A percentile compares a stretch with the other conserved stretches of the same genome.
phyloP scores from a whole-genome alignment of 2,329 filamentous ascomycete genomes.

The Ophiostoma fasciatum region DNA sequence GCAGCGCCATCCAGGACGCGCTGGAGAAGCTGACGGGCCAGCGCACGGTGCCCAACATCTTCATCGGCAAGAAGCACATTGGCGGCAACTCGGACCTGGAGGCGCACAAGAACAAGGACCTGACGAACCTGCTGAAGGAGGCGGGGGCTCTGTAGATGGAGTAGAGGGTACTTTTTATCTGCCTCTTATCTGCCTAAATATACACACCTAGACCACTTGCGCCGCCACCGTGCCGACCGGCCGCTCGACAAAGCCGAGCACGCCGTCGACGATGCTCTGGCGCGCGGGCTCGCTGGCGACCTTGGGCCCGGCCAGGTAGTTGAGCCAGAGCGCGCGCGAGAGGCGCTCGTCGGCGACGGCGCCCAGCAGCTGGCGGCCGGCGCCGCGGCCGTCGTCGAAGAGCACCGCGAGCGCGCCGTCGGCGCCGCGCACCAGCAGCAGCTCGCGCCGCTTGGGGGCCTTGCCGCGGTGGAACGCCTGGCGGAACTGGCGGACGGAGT shows the following conservation, averaged over 20 bases:
- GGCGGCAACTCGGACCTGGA: slow-evolving; percentile 89
- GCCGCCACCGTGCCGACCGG: slow-evolving; percentile 78
- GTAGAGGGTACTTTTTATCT: too few relatives aligned
- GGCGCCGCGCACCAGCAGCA: slow-evolving; percentile 56
- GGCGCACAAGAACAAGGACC: slow-evolving; percentile 41
- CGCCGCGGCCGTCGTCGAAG: slow-evolving; percentile 40
- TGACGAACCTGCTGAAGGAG: slow-evolving; percentile 32
- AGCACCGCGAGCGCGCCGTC: slow-evolving; percentile 52
- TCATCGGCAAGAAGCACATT: slow-evolving; percentile 81
- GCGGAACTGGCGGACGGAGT: slow-evolving; percentile 64
- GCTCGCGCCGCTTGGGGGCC: slow-evolving; percentile 64
- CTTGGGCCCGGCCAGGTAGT: slow-evolving; percentile 74
- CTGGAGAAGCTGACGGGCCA: slow-evolving; percentile 70
- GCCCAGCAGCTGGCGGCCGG: slow-evolving; percentile 46
- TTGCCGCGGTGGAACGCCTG: slow-evolving; percentile 65
- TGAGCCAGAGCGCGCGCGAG: slow-evolving; percentile 70
- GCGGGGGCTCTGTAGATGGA: slow-evolving; percentile 20
- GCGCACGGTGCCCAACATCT: slow-evolving; percentile 89
- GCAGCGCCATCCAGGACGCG: slow-evolving; percentile 66
- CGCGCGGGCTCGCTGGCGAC: slow-evolving; percentile 76
- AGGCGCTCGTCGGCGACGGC: slow-evolving; percentile 65
- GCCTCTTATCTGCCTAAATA: too few relatives aligned
- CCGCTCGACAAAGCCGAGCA: slow-evolving; percentile 75
- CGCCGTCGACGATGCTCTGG: slow-evolving; percentile 69
- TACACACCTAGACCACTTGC: slow-evolving; percentile 56